Evolutionary conservation across 2,329 filamentous ascomycete species (phyloP), one percentile per base, ranked within the genome.

Genomic region (Colletotrichum siamense): DNA sequence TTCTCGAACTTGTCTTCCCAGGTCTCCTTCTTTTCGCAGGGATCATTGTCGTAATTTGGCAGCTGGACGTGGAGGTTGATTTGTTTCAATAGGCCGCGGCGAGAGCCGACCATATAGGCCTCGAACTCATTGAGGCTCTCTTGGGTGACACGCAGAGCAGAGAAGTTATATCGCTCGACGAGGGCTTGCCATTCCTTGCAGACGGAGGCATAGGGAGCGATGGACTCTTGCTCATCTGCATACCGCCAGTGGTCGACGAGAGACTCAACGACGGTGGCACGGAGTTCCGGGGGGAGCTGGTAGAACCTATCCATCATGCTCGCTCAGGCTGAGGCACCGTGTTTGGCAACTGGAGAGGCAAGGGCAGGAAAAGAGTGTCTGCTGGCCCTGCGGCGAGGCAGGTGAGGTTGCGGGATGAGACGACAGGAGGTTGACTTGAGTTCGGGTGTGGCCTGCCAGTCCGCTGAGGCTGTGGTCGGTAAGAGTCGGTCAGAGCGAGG

Each of bases 1-100:
- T 82, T 82, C 67, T 77, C 73, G 28, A 80, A 78, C 71, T 81
- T 80, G 18, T 82, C 81, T 26, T 81, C 77, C 55, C 79, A 78
- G 5, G 73, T 77, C 69, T 82, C 81, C 64, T 73, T 39, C 77
- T 72, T 68, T 73, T 76, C 69, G 66, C 66, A 62, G 72, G 62
- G 75, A 64, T 77, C 75, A 75, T 77, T 77, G 75, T 75, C 71
- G 69, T 82, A 82, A 18, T 73, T 77, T 39, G 76, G 75, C 73
- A 82, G 78, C 68, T 79, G 76, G 22, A 82, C 77, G 6, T 73
- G 63, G 32, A 82, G 75, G 68, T 78, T 77, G 9, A 82, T 66
- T 34, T 73, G 77, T 24, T 68, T 78, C 67, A 82, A 74, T 22
- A 72, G 75, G 12, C 70, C 62, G 36, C 80, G 80, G 2, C 79